Evolutionary conservation across 495 filamentous ascomycete genomes (phyloP), one percentile per base, ranked within the genome.

Genomic region (Xylaria longipes): DNA sequence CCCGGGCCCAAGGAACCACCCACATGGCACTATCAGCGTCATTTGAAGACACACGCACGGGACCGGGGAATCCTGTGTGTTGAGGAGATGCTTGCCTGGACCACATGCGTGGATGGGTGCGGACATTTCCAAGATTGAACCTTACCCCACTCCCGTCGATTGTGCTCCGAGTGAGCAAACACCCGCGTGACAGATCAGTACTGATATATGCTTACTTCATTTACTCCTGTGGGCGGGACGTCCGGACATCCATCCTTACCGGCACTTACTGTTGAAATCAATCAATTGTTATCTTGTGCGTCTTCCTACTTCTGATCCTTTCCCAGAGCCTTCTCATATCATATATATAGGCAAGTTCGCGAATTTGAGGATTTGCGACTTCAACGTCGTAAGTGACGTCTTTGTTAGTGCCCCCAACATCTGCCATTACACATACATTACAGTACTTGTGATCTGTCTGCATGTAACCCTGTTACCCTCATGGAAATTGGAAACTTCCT

Each of bases 371-470:
- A 5, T 56, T 58, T 29, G 27, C 54, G 15, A 29, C 63, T 50
- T 50, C 27, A 31, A 50, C 11, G 7, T 11, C 25, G 22, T 43
- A 25, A n/a, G 31, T 20, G 2, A 12, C 15, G 9, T 65, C 27
- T 22, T 56, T 33, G 9, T 27, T 56, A 46, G 33, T 67, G 46
- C 12, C 6, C n/a, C 27, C 20, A 17, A 56, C 33, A 67, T 56
- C 65, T 27, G 52, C 33, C 37, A 58, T 43, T 45, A 56, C 52
- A 68, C 52, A 58, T 25, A 45, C 65, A 31, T 27, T 33, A 45
- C 65, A 31, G 27, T 33, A 22, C 39, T 54, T 58, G 20, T 68
- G 4, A 33, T 22, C 25, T 58, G 39, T 58, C 37, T 25, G 4
- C 22, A 43, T 27, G 60, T 58, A 58, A 58, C 39, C 15, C 25